phyloP scores from a whole-genome alignment of 176 grass and related monocot species.

The Bolboschoenus planiculmis region DNA sequence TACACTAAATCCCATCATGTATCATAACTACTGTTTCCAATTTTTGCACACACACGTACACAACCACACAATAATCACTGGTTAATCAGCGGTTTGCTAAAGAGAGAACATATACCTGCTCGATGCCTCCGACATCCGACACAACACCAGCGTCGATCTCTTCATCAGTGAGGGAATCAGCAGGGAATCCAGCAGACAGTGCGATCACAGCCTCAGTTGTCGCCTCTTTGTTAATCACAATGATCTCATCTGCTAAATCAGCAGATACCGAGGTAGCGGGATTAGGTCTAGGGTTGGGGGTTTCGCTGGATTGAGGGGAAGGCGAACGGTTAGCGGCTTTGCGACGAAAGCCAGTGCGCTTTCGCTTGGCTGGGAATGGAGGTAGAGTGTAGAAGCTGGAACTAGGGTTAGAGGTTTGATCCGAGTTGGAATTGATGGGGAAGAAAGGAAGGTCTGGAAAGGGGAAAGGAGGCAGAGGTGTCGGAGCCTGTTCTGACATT shows the following conservation, averaged over 20 bases:
- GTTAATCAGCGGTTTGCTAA: neutral
- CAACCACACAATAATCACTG: neutral
- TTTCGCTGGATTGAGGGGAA: neutral
- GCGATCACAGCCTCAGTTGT: constrained; percentile 87
- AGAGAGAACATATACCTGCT: constrained; percentile 30
- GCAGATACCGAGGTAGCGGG: constrained; percentile 15
- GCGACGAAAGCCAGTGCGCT: constrained; percentile 92
- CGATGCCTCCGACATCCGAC: constrained; percentile 81
- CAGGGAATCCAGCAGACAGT: constrained; percentile 76
- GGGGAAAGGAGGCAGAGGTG: constrained; percentile 14
- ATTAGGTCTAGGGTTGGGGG: neutral
- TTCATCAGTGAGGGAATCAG: constrained; percentile 94
- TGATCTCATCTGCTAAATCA: constrained; percentile 74
- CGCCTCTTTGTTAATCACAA: constrained; percentile 94
- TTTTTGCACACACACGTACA: neutral
- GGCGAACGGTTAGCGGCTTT: constrained; percentile 40
- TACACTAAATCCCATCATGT: neutral
- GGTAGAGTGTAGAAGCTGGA: constrained; percentile 30
- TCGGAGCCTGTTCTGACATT: constrained; percentile 33
- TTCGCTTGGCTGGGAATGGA: constrained; percentile 61
- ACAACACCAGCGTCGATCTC: constrained; percentile 96
- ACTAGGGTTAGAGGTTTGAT: constrained; percentile 28
- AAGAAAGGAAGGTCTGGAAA: constrained; percentile 28
- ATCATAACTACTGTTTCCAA: neutral
- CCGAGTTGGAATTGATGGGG: constrained; percentile 9